phyloP scores from a whole-genome alignment of 139 green algal genomes.

The Haematococcus sp. region DNA sequence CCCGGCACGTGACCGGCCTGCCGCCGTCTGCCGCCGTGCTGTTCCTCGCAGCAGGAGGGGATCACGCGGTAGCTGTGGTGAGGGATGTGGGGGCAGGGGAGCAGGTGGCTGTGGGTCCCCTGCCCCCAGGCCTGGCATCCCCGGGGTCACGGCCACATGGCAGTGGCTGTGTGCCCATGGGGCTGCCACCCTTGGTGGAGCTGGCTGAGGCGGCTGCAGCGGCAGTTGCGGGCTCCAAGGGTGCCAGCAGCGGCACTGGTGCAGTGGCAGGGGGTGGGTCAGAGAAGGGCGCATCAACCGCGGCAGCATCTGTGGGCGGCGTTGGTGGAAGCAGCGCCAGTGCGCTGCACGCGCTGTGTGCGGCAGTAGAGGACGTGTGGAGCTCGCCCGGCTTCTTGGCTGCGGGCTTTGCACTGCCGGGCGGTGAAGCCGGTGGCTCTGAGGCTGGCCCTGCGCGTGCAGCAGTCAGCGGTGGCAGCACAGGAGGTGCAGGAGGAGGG shows the following conservation, averaged over 20 bases:
- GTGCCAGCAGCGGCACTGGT: background rate
- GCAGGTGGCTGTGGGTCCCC: conserved; percentile 6
- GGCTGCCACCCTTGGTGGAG: conserved; percentile 22
- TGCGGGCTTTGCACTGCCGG: too few species aligned
- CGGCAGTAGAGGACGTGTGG: background rate
- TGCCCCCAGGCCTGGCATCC: background rate
- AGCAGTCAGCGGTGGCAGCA: too few species aligned
- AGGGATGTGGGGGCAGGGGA: background rate
- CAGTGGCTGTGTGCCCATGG: background rate
- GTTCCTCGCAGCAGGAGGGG: conserved; percentile 24
- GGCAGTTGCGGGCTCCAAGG: background rate
- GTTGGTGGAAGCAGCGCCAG: background rate
- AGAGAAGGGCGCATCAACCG: too few species aligned
- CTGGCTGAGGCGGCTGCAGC: conserved; percentile 3
- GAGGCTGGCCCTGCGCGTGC: too few species aligned
- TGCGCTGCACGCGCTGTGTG: background rate
- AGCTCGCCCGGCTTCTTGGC: background rate
- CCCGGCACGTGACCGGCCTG: conserved; percentile 23
- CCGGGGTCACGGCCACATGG: background rate
- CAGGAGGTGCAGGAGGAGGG: too few species aligned
- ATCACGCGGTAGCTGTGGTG: conserved; percentile 2
- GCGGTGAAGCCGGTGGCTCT: background rate
- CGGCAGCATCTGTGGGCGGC: background rate
- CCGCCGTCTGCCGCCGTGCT: conserved; percentile 28
- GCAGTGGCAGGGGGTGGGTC: background rate